Evolutionary conservation across 768 basidiomycete genomes (phyloP).

Genomic region (Epithele typhae): DNA sequence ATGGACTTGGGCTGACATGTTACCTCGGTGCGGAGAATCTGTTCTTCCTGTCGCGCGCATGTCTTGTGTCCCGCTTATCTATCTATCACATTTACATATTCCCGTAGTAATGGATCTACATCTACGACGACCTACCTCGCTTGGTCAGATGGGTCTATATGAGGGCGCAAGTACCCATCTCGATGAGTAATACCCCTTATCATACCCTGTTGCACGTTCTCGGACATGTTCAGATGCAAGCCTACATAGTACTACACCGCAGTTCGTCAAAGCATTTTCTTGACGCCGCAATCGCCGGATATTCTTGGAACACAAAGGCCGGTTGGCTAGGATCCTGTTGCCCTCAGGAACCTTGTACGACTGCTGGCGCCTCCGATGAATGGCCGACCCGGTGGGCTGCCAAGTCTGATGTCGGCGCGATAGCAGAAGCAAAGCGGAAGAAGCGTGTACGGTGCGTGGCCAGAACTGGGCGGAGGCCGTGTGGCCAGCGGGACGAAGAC

Average conservation of each 20-base stretch:
- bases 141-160: background rate
- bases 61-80: constrained; percentile 11
- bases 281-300: too few relatives aligned
- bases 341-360: too few relatives aligned
- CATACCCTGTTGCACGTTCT: background rate
- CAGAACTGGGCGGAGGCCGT: background rate
- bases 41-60: background rate
- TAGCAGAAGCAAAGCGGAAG: background rate
- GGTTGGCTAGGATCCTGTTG: too few relatives aligned
- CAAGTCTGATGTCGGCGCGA: background rate
- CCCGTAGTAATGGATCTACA: constrained; percentile 4
- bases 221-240: constrained; percentile 1
- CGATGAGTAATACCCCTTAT: constrained; percentile 7
- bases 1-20: too few relatives aligned
- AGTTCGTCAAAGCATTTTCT: too few relatives aligned
- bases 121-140: constrained; percentile 2
- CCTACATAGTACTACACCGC: too few relatives aligned
- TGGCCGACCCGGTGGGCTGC: background rate
- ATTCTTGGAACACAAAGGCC: too few relatives aligned
- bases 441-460: background rate
- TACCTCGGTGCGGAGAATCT: background rate
- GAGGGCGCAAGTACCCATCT: background rate
- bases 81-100: background rate
- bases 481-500: background rate
- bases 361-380: too few relatives aligned